Conservation (phyloP, 805 yeast genomes). For the Saturnispora ahearnii region DNA sequence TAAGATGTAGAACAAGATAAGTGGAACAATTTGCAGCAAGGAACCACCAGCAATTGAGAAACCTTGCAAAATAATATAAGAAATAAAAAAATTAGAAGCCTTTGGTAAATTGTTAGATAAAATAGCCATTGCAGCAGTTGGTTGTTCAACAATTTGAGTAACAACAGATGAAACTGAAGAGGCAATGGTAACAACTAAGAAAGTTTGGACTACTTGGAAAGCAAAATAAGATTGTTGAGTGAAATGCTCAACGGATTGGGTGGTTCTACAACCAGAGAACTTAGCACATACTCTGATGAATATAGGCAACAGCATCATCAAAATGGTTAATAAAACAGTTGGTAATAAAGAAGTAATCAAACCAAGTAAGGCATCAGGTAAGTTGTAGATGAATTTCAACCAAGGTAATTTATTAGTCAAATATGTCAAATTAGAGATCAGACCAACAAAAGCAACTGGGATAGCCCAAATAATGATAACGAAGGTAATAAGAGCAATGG, state of each 20-base stretch:
- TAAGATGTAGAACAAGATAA: conserved; percentile 50
- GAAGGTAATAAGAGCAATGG: conserved; percentile 46
- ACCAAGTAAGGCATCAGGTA: conserved; percentile 51
- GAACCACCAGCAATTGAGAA: conserved; percentile 57
- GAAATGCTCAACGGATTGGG: conserved; percentile 49
- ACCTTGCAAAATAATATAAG: conserved; percentile 63
- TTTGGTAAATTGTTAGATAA: conserved; percentile 64
- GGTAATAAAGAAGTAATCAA: conserved; percentile 62
- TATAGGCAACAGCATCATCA: conserved; percentile 60
- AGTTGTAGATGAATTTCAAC: conserved; percentile 45
- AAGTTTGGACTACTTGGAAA: conserved; percentile 63
- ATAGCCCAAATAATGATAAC: conserved; percentile 61
- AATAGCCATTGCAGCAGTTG: conserved; percentile 46
- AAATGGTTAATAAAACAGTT: conserved; percentile 51
- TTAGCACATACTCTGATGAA: conserved; percentile 57
- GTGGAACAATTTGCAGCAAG: conserved; percentile 50
- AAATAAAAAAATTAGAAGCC: conserved; percentile 63
- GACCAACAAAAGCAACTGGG: conserved; percentile 74
- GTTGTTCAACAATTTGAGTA: conserved; percentile 50
- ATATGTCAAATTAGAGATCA: conserved; percentile 57
- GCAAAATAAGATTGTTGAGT: conserved; percentile 64
- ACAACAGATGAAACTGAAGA: conserved; percentile 66
- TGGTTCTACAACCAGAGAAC: conserved; percentile 47
- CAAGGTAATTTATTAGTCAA: conserved; percentile 48
- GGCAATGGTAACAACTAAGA: conserved; percentile 59